phyloP scores from a whole-genome alignment of 2,329 filamentous ascomycete species.

The Monilinia laxa region DNA sequence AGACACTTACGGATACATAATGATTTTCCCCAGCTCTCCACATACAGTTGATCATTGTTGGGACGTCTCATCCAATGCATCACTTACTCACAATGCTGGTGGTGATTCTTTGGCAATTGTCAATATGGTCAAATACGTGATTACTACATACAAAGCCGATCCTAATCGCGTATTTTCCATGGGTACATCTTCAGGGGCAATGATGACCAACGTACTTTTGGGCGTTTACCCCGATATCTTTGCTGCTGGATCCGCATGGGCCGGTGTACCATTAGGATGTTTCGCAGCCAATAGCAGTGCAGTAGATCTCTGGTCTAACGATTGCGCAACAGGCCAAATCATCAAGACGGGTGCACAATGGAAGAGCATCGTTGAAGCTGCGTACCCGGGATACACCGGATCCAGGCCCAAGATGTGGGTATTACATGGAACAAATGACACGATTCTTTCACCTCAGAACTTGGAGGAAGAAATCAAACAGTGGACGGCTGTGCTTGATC shows the following conservation, averaged over 20 bases:
- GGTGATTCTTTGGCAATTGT: conserved; percentile 57
- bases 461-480: conserved; percentile 47
- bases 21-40: conserved; percentile 57
- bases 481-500: conserved; percentile 48
- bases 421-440: conserved; percentile 44
- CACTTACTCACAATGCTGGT: conserved; percentile 55
- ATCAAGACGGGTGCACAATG: conserved; percentile 46
- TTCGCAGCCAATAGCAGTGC: conserved; percentile 42
- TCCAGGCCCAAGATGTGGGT: conserved; percentile 24
- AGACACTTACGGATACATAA: conserved; percentile 56
- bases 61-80: conserved; percentile 54
- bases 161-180: conserved; percentile 53
- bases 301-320: conserved; percentile 51
- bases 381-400: conserved; percentile 43
- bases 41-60: conserved; percentile 53
- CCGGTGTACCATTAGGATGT: conserved; percentile 48
- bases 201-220: conserved; percentile 53
- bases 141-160: conserved; percentile 54
- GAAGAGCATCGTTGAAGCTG: conserved; percentile 42
- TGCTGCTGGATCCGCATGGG: conserved; percentile 46
- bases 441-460: conserved; percentile 43
- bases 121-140: conserved; percentile 58
- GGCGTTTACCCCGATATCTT: conserved; percentile 51
- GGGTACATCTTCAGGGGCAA: conserved; percentile 46
- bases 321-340: conserved; percentile 44